Evolutionary conservation across 2,329 filamentous ascomycete genomes (phyloP).

Genomic region (Pseudocercospora crystallina): DNA sequence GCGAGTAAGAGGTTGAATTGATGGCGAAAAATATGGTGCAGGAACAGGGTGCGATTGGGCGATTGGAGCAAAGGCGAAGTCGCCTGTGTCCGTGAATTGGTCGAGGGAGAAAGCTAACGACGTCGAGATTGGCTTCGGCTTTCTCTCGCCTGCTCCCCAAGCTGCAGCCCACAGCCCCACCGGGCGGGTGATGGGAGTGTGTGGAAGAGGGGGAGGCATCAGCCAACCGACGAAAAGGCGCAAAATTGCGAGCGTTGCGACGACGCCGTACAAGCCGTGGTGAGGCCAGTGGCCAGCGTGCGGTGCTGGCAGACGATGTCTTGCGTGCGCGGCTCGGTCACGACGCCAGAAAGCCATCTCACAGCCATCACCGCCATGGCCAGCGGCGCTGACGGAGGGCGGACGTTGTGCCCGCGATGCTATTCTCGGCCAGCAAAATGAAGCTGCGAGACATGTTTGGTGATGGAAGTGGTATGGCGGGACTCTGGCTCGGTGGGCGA

Average conservation of each 20-base stretch:
- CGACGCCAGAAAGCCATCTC: too few species aligned
- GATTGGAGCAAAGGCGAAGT: conserved; percentile 5
- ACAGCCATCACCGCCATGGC: too few species aligned
- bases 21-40: background rate
- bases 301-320: background rate
- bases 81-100: background rate
- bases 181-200: too few species aligned
- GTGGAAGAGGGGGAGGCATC: background rate
- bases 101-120: conserved; percentile 2
- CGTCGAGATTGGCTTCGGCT: conserved; percentile 14
- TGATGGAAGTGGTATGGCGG: too few species aligned
- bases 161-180: background rate
- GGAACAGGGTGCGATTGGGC: conserved; percentile 4
- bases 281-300: background rate
- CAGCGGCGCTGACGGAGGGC: background rate
- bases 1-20: conserved; percentile 10
- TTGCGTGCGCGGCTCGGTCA: background rate
- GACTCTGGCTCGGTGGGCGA: too few species aligned
- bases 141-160: conserved; percentile 11
- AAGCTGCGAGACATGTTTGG: conserved; percentile 5
- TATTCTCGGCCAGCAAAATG: conserved; percentile 9
- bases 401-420: conserved; percentile 1
- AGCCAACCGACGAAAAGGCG: conserved; percentile 7
- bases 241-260: conserved; percentile 10
- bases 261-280: background rate